These are phyloP conservation scores for Elsinoe perseae DNA, from an alignment of 2,329 filamentous ascomycete species.

Conservation along the genomic window DNA sequence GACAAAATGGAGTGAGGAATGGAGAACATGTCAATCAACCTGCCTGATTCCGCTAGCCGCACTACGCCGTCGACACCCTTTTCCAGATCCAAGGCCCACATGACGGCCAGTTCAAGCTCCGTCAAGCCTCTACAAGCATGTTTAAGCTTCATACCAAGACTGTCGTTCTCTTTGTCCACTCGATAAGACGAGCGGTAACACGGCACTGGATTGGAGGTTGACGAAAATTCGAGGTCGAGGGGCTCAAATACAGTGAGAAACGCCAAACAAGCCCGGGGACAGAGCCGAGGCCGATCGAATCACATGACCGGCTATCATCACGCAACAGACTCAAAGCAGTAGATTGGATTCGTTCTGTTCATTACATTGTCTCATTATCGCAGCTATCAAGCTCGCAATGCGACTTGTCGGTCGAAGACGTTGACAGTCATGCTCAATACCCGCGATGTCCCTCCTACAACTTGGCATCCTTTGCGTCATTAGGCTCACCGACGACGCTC, in stretches of 20 bases:
- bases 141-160: conserved; percentile 6
- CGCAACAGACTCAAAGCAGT: too few relatives aligned
- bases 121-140: conserved; percentile 6
- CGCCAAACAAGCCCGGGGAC: background rate
- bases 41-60: conserved; percentile 14
- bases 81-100: background rate
- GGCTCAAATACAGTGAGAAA: background rate
- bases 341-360: too few relatives aligned
- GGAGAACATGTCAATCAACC: conserved; percentile 2
- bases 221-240: background rate
- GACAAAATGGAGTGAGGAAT: background rate
- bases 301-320: too few relatives aligned
- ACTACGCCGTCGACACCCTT: background rate
- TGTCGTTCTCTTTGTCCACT: background rate
- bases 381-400: too few relatives aligned
- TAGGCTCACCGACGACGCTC: conserved; percentile 65
- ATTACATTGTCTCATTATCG: too few relatives aligned
- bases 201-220: background rate
- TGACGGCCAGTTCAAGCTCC: background rate
- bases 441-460: too few relatives aligned
- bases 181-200: background rate
- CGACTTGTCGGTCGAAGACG: background rate
- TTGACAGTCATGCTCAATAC: background rate
- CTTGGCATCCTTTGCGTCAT: conserved; percentile 9
- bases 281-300: background rate